A percentile compares a stretch with the other conserved stretches of the same genome.
These are phyloP conservation scores for Strobilomyces confusus DNA, from an alignment of 768 basidiomycete genomes.

Conservation along the genomic window DNA sequence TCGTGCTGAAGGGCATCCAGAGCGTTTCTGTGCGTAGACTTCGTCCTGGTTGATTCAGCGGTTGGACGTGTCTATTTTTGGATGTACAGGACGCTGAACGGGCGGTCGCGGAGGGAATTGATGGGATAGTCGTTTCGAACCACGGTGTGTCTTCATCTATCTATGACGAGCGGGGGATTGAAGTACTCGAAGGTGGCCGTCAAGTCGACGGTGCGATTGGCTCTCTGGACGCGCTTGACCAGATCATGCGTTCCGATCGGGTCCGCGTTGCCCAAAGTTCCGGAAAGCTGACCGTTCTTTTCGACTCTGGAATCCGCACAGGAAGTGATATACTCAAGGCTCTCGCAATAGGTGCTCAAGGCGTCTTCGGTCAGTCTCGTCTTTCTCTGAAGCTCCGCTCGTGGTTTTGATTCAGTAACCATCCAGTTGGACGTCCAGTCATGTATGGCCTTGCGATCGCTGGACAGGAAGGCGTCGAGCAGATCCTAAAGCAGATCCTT, in stretches of 20 bases:
- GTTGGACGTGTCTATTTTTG: background rate
- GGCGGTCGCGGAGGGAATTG: slow-evolving; percentile 40
- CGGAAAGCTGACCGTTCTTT: slow-evolving; percentile 68
- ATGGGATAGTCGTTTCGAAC: slow-evolving; percentile 47
- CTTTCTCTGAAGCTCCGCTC: background rate
- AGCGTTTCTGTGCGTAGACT: slow-evolving; percentile 44
- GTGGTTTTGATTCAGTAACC: background rate
- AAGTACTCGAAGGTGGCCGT: slow-evolving; percentile 50
- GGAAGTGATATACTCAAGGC: slow-evolving; percentile 85
- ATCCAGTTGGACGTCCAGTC: slow-evolving; percentile 66
- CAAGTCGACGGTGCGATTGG: slow-evolving; percentile 80
- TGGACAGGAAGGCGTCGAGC: slow-evolving; percentile 72
- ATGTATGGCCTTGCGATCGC: slow-evolving; percentile 68
- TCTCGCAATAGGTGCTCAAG: slow-evolving; percentile 81
- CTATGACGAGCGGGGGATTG: background rate
- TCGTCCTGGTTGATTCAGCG: background rate
- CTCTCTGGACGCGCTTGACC: slow-evolving; percentile 67
- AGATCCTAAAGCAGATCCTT: slow-evolving; percentile 63
- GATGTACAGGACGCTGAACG: slow-evolving; percentile 43
- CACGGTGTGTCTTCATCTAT: slow-evolving; percentile 23
- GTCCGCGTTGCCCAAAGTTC: slow-evolving; percentile 54
- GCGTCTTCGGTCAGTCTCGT: slow-evolving; percentile 58
- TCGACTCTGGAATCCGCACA: slow-evolving; percentile 70
- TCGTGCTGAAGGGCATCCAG: slow-evolving; percentile 78
- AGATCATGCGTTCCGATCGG: slow-evolving; percentile 59